Conservation (phyloP, 768 basidiomycete genomes). For the Termitomyces sp. region DNA sequence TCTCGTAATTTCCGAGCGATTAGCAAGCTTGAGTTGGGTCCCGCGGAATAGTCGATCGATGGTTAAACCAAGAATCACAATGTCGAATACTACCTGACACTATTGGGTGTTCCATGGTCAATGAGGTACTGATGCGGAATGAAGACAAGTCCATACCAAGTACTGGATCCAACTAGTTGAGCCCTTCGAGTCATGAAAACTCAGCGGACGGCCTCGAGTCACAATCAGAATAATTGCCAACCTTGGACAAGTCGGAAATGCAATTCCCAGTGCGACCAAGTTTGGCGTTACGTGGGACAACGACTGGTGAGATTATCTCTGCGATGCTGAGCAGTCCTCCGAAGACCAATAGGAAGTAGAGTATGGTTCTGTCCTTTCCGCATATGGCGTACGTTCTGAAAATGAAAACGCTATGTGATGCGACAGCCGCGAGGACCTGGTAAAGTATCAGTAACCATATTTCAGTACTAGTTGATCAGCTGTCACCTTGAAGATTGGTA, state of each 20-base stretch:
- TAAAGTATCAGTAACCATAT: neutral
- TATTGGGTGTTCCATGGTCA: neutral
- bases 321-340: conserved; percentile 13
- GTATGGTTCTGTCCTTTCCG: conserved; percentile 5
- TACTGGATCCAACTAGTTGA: conserved; percentile 18
- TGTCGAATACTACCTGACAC: conserved; percentile 16
- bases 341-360: conserved; percentile 13
- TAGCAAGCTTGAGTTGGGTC: conserved; percentile 9
- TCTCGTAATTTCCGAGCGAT: conserved; percentile 15
- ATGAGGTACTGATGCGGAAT: neutral
- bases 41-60: conserved; percentile 14
- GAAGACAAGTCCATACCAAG: conserved; percentile 2
- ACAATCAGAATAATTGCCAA: neutral
- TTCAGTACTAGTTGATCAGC: neutral
- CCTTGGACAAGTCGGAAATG: conserved; percentile 15
- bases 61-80: conserved; percentile 16
- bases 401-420: conserved; percentile 16
- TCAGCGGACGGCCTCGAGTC: neutral
- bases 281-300: conserved; percentile 14
- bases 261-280: conserved; percentile 14
- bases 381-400: conserved; percentile 18
- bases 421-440: conserved; percentile 16
- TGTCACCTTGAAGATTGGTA: conserved; percentile 12
- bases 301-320: conserved; percentile 15
- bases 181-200: conserved; percentile 3